Conservation (phyloP, 169 alveolate species). For the Plasmodium gonderi region DNA sequence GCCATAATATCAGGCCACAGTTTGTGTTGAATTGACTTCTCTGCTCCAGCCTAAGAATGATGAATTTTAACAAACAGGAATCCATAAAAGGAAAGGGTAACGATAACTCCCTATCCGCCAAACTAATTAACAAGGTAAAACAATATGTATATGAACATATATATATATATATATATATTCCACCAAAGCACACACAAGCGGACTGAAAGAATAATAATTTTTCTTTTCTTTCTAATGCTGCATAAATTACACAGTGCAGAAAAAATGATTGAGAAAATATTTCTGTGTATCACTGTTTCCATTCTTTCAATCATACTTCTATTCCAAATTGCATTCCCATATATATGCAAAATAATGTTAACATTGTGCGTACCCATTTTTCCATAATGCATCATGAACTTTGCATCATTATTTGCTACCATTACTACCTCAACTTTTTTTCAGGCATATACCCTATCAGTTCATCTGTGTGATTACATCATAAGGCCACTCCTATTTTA, state of each 20-base stretch:
- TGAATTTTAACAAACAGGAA: constrained; percentile 1
- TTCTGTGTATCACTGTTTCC: too few species aligned
- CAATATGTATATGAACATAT: too few species aligned
- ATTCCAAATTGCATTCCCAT: not conserved
- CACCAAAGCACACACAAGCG: not conserved
- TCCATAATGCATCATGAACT: too few species aligned
- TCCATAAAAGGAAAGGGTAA: not conserved
- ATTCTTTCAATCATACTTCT: too few species aligned
- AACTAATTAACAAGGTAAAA: constrained; percentile 25
- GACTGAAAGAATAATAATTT: not conserved
- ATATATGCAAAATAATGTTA: too few species aligned
- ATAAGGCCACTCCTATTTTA: constrained; percentile 65
- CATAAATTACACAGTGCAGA: not conserved
- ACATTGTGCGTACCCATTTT: too few species aligned
- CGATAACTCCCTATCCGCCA: constrained; percentile 1
- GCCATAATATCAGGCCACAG: not conserved
- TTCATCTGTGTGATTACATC: constrained; percentile 21
- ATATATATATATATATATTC: too few species aligned
- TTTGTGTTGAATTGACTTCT: not conserved
- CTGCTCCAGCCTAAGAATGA: not conserved
- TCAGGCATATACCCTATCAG: constrained; percentile 35
- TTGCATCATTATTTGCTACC: not conserved
- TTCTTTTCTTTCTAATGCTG: not conserved
- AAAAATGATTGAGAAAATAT: not conserved
- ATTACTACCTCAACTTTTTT: not conserved